Base-by-base conservation (phyloP, 768 basidiomycete species). In the Tylopilus felleus region DNA sequence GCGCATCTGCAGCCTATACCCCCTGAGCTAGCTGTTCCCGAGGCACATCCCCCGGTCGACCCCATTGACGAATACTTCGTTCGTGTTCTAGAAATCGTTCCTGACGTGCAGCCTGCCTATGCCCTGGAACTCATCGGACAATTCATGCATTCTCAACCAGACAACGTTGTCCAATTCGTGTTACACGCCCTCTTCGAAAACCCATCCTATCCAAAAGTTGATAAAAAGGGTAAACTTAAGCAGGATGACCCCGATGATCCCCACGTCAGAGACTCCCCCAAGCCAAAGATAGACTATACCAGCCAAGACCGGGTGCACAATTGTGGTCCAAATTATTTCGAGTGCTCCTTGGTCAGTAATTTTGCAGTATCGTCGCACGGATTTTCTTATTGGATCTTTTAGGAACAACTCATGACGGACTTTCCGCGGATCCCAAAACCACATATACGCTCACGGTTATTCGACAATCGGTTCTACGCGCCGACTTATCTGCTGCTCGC, bases 181-280 rank as follows among this genome's bases (percentile, higher is more conserved):
- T 58, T 92, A 9, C 81, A 87, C 47, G 60, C 70, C 8, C 75
- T 91, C 0, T 80, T 90, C 47, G 88, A 90, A 55, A 73, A 83
- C 53, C 71, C 79, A 0, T 60, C 67, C 14, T 88, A 88, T 60
- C 87, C 88, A 0, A 83, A 75, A 54, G 68, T 74, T 4, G 74
- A 75, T 17, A 76, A 66, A 57, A 80, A 80, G 60, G 72, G 74
- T 8, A 81, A 79, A 66, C 66, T 73, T n/a, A 75, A 75, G 52
- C 65, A 61, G 7, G 65, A 65, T 16, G 78, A 72, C 17, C 63
- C 41, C 0, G 57, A 51, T 8, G 63, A 57, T 29, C 12, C 52
- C 23, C 39, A 49, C 41, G 52, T 57, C 38, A 65, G 61, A 56
- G 44, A 65, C 50, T 49, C 75, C 48, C 63, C 69, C 23, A 82